A percentile compares a stretch with the other conserved stretches of the same genome.
Conservation (phyloP, 352 stramenopile genomes). For the Phytophthora citrophthora region DNA sequence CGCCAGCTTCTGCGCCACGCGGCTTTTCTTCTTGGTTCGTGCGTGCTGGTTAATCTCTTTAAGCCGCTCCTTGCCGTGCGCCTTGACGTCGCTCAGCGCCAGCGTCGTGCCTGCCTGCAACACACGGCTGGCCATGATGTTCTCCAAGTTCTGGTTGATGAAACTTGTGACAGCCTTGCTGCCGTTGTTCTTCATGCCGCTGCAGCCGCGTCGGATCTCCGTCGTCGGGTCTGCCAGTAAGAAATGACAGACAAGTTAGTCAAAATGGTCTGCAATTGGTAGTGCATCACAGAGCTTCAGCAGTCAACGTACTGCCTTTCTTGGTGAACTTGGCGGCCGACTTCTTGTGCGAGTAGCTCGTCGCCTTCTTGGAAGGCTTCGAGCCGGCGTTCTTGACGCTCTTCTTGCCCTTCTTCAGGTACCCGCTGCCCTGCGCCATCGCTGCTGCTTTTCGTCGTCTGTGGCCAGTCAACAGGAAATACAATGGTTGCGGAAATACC, state of each 20-base stretch:
- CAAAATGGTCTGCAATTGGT: neutral
- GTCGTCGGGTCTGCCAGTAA: slow-evolving; percentile 68
- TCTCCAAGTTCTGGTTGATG: slow-evolving; percentile 90
- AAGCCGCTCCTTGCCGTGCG: slow-evolving; percentile 78
- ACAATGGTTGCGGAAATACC: too few relatives aligned
- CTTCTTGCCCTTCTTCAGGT: slow-evolving; percentile 82
- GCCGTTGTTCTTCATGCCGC: slow-evolving; percentile 78
- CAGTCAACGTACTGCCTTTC: slow-evolving; percentile 78
- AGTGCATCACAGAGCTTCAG: neutral
- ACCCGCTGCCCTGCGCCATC: slow-evolving; percentile 84
- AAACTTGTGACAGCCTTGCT: slow-evolving; percentile 79
- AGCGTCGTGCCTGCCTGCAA: slow-evolving; percentile 72
- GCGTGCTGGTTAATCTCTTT: slow-evolving; percentile 86
- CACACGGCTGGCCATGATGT: slow-evolving; percentile 87
- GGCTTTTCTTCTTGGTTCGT: slow-evolving; percentile 88
- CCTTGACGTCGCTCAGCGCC: slow-evolving; percentile 68
- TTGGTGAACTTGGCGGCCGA: slow-evolving; percentile 88
- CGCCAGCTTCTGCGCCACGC: slow-evolving; percentile 82
- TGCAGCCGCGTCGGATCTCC: slow-evolving; percentile 76
- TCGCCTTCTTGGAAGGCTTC: slow-evolving; percentile 76
- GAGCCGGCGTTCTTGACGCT: slow-evolving; percentile 74
- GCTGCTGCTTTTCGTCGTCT: neutral
- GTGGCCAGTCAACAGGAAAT: slow-evolving; percentile 18
- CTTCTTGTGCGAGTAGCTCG: slow-evolving; percentile 81
- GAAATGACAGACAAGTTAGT: neutral